Evolutionary conservation across 768 basidiomycete genomes (phyloP).

Genomic region (Fomitopsis pulvina): DNA sequence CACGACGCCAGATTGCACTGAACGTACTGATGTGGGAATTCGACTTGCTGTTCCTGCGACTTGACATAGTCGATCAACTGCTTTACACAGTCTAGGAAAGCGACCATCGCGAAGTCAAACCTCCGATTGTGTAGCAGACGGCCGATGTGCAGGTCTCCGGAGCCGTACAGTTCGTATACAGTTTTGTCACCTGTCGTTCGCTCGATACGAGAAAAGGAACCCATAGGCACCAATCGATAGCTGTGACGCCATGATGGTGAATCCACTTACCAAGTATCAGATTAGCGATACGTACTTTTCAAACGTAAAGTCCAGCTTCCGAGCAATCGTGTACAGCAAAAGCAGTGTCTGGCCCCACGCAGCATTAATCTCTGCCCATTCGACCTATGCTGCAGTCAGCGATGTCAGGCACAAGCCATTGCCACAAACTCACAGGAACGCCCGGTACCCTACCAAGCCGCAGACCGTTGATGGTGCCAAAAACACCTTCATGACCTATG

Average conservation of each 20-base stretch:
- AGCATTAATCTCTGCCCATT: slow-evolving; percentile 98
- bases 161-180: slow-evolving; percentile 89
- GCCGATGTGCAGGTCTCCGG: slow-evolving; percentile 85
- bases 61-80: slow-evolving; percentile 86
- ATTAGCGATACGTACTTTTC: slow-evolving; percentile 51
- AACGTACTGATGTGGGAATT: slow-evolving; percentile 85
- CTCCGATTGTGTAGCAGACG: slow-evolving; percentile 89
- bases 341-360: slow-evolving; percentile 97
- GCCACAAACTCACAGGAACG: slow-evolving; percentile 53
- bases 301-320: slow-evolving; percentile 87
- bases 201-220: slow-evolving; percentile 92
- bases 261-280: background rate
- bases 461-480: slow-evolving; percentile 97
- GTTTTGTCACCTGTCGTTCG: slow-evolving; percentile 75
- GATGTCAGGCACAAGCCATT: background rate
- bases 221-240: slow-evolving; percentile 89
- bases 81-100: slow-evolving; percentile 90
- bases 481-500: slow-evolving; percentile 89
- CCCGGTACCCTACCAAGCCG: slow-evolving; percentile 83
- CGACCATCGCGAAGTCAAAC: slow-evolving; percentile 95
- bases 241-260: slow-evolving; percentile 31
- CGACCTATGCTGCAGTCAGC: slow-evolving; percentile 48
- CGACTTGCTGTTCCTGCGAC: slow-evolving; percentile 61
- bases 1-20: background rate
- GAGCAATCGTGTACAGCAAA: slow-evolving; percentile 82